Conservation (phyloP, 129 eudicot genomes). For the Silybum marianum region DNA sequence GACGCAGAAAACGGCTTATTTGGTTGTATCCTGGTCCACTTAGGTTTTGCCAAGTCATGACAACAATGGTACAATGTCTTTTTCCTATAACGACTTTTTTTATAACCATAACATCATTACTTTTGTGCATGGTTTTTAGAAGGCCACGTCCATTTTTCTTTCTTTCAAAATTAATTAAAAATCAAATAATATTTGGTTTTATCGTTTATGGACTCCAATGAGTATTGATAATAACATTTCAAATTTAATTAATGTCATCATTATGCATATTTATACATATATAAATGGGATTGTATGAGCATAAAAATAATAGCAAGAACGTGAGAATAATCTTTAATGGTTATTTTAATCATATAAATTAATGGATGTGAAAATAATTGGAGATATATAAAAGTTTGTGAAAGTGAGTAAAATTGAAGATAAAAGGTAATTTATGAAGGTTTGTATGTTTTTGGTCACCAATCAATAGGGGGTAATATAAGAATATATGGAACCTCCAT, state of each 20-base stretch:
- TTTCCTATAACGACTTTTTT: conserved; percentile 29
- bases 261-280: no score
- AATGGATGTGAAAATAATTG: no score
- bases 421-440: neutral
- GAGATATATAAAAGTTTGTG: no score
- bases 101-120: conserved; percentile 26
- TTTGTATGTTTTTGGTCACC: neutral
- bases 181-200: neutral
- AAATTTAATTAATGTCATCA: no score
- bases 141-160: conserved; percentile 30
- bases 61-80: conserved; percentile 23
- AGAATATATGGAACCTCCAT: no score
- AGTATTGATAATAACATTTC: neutral
- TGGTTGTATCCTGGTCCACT: conserved; percentile 35
- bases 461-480: no score
- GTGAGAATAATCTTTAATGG: no score
- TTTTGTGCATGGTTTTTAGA: conserved; percentile 30
- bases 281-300: no score
- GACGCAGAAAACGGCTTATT: conserved; percentile 31
- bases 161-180: no score
- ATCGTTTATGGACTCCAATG: neutral
- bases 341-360: no score
- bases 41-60: conserved; percentile 34
- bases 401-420: neutral
- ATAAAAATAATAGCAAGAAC: no score